Evolutionary conservation across 208 protist genomes (phyloP).

Genomic region (Trypanosoma brucei): DNA sequence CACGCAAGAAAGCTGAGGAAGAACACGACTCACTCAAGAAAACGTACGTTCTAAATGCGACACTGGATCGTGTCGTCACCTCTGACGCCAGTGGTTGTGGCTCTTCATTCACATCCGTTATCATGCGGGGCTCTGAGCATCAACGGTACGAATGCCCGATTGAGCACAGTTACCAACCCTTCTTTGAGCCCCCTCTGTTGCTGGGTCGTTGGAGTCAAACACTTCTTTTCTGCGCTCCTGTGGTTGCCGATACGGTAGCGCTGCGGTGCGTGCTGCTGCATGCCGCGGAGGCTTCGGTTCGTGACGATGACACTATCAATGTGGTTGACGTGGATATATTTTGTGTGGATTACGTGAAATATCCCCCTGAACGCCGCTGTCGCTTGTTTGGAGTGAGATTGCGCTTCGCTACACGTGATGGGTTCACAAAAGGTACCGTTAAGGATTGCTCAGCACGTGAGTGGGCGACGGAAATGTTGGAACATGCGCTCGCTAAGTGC

Average conservation of each 20-base stretch:
- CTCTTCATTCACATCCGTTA: not conserved
- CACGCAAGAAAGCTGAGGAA: slow-evolving; percentile 7
- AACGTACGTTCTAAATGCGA: slow-evolving; percentile 1
- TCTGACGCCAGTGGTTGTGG: not conserved
- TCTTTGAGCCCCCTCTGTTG: slow-evolving; percentile 48
- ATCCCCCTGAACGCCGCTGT: slow-evolving; percentile 19
- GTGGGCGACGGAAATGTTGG: slow-evolving; percentile 1
- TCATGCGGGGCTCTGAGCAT: not conserved
- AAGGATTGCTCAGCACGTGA: not conserved
- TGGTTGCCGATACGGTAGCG: slow-evolving; percentile 47
- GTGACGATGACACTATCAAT: not conserved
- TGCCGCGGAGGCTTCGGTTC: not conserved
- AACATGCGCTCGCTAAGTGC: slow-evolving; percentile 17
- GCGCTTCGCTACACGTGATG: slow-evolving; percentile 5
- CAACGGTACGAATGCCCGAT: not conserved
- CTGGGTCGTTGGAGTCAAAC: slow-evolving; percentile 48
- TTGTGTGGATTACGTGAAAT: slow-evolving; percentile 41
- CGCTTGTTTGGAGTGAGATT: slow-evolving; percentile 49
- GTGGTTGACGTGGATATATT: slow-evolving; percentile 52
- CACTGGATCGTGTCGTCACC: not conserved
- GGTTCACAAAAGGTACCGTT: not conserved
- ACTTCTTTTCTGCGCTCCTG: slow-evolving; percentile 51
- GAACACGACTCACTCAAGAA: slow-evolving; percentile 13
- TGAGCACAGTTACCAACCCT: slow-evolving; percentile 30
- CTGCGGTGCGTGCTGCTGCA: slow-evolving; percentile 19